phyloP scores from a whole-genome alignment of 2,329 filamentous ascomycete species.

The Aspergillus sp. region DNA sequence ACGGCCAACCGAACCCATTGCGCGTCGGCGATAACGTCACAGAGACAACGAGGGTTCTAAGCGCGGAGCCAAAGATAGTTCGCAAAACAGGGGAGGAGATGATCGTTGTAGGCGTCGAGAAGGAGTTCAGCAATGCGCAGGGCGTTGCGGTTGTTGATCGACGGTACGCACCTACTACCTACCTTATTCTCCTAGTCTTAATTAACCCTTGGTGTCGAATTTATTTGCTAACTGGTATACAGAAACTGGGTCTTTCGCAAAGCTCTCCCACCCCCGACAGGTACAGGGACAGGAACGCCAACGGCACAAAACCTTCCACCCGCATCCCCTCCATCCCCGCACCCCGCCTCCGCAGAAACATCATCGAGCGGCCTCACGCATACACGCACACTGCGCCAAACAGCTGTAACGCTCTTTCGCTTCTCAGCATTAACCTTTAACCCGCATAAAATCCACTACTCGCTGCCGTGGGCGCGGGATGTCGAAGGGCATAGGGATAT shows the following conservation, averaged over 20 bases:
- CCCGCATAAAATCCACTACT: slow-evolving; percentile 47
- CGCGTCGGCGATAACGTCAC: slow-evolving; percentile 56
- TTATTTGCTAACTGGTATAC: neutral
- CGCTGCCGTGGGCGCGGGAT: slow-evolving; percentile 43
- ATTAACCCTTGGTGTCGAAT: neutral
- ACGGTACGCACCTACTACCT: slow-evolving; percentile 44
- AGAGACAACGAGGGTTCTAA: slow-evolving; percentile 58
- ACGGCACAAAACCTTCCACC: slow-evolving; percentile 3
- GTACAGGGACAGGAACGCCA: slow-evolving; percentile 1
- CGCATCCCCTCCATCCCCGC: slow-evolving; percentile 8
- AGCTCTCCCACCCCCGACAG: slow-evolving; percentile 29
- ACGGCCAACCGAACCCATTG: slow-evolving; percentile 41
- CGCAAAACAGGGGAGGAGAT: slow-evolving; percentile 58
- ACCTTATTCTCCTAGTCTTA: neutral
- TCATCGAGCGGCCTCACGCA: slow-evolving; percentile 25
- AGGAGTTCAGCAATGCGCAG: slow-evolving; percentile 54
- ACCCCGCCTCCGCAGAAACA: slow-evolving; percentile 19
- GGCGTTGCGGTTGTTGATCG: slow-evolving; percentile 57
- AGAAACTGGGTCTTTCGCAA: slow-evolving; percentile 50
- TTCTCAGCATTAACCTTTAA: slow-evolving; percentile 48
- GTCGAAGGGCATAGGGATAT: slow-evolving; percentile 45
- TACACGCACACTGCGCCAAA: slow-evolving; percentile 36
- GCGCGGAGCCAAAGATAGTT: slow-evolving; percentile 56
- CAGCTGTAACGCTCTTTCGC: slow-evolving; percentile 43
- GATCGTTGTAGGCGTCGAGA: slow-evolving; percentile 65